These are phyloP conservation scores for Fagopyrum homotropicum DNA, from an alignment of 148 eudicot genomes.

Conservation along the genomic window DNA sequence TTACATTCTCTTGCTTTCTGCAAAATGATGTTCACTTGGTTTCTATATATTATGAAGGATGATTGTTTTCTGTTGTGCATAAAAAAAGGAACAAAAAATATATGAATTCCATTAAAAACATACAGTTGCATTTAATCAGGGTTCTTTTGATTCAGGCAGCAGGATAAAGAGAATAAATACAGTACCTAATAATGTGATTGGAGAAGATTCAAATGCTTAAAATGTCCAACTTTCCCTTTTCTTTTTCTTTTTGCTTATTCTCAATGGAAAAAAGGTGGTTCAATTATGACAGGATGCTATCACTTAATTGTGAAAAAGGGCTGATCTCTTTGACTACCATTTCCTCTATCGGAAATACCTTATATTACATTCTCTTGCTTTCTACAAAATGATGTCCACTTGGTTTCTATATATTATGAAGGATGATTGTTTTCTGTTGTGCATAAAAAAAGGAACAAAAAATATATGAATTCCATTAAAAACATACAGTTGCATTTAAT, in stretches of 20 bases:
- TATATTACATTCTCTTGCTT: no score
- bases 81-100: background rate
- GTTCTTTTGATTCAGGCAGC: background rate
- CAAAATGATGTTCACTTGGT: background rate
- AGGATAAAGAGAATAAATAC: background rate
- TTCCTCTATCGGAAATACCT: background rate
- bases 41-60: background rate
- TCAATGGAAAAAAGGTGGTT: background rate
- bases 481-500: background rate
- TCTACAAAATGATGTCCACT: background rate
- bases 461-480: background rate
- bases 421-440: background rate
- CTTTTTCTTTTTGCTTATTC: background rate
- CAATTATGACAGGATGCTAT: background rate
- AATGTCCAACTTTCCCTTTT: background rate
- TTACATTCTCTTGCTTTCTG: background rate
- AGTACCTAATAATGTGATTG: background rate
- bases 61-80: background rate
- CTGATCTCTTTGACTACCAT: background rate
- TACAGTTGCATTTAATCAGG: background rate
- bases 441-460: background rate
- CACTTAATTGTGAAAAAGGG: background rate
- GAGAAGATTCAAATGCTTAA: background rate
- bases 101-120: background rate
- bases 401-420: background rate